Evolutionary conservation across 2,329 filamentous ascomycete species (phyloP).

Genomic region (Sarocladium oryzae): DNA sequence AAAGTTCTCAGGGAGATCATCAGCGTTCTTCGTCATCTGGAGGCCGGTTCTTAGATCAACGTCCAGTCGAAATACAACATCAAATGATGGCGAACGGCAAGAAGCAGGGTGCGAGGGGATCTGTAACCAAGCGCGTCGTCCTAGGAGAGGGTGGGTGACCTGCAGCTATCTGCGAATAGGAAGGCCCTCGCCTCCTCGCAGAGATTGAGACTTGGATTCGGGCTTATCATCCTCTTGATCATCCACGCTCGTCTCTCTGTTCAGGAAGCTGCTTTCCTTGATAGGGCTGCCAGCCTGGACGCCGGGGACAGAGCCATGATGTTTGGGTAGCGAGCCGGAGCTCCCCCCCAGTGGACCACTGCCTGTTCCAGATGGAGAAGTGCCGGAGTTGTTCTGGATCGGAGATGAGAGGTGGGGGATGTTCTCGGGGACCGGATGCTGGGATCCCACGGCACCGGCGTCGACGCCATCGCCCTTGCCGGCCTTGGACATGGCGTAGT

Average conservation of each 20-base stretch:
- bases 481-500: slow-evolving; percentile 94
- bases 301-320: slow-evolving; percentile 37
- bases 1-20: background rate
- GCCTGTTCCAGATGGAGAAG: slow-evolving; percentile 16
- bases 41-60: background rate
- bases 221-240: slow-evolving; percentile 37
- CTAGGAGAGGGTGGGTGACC: too few species aligned
- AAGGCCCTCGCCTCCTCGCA: slow-evolving; percentile 11
- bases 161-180: slow-evolving; percentile 11
- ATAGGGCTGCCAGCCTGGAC: slow-evolving; percentile 69
- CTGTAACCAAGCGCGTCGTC: too few species aligned
- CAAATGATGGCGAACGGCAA: too few species aligned
- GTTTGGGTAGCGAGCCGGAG: slow-evolving; percentile 27
- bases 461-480: slow-evolving; percentile 93
- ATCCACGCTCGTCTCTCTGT: slow-evolving; percentile 71
- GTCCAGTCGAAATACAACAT: background rate
- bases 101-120: too few species aligned
- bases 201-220: slow-evolving; percentile 25
- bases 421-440: slow-evolving; percentile 91
- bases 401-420: slow-evolving; percentile 82
- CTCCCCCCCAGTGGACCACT: slow-evolving; percentile 22
- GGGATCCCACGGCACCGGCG: slow-evolving; percentile 85
- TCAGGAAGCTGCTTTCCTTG: slow-evolving; percentile 84
- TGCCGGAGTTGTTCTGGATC: slow-evolving; percentile 31
- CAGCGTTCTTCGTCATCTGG: background rate